Conservation (phyloP, 2,329 filamentous ascomycete species). For the Pyrenophora graminea region DNA sequence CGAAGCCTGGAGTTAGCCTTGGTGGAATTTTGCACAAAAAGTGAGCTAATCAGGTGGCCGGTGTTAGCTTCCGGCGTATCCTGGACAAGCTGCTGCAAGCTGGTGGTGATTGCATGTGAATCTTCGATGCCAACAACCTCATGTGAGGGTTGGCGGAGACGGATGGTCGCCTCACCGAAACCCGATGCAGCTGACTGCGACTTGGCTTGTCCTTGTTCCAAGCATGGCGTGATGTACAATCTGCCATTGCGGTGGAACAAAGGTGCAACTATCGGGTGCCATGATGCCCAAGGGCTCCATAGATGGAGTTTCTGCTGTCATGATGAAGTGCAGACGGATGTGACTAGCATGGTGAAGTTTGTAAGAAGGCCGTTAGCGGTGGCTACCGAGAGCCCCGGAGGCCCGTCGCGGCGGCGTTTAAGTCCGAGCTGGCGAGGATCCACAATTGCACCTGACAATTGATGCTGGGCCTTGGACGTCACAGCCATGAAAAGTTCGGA, state of each 20-base stretch:
- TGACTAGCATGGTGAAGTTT: neutral
- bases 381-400: slow-evolving; percentile 10
- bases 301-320: neutral
- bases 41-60: slow-evolving; percentile 3
- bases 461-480: slow-evolving; percentile 11
- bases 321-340: neutral
- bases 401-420: neutral
- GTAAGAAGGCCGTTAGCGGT: slow-evolving; percentile 7
- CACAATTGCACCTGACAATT: slow-evolving; percentile 12
- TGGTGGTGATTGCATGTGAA: slow-evolving; percentile 2
- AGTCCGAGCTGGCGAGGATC: slow-evolving; percentile 11
- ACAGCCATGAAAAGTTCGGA: slow-evolving; percentile 25
- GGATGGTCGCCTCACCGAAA: slow-evolving; percentile 17
- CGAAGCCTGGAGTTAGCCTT: slow-evolving; percentile 18
- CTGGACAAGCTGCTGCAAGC: neutral
- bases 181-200: slow-evolving; percentile 13
- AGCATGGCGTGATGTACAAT: slow-evolving; percentile 10
- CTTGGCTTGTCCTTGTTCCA: slow-evolving; percentile 9
- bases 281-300: neutral
- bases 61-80: slow-evolving; percentile 2
- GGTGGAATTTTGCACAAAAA: slow-evolving; percentile 4
- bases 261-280: neutral
- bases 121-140: slow-evolving; percentile 3
- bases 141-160: slow-evolving; percentile 15
- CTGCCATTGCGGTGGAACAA: slow-evolving; percentile 6